Percentiles rank a stretch among this genome's conserved stretches.
Conservation (phyloP, 257 asterid species). For the Forsythia viridissima region DNA sequence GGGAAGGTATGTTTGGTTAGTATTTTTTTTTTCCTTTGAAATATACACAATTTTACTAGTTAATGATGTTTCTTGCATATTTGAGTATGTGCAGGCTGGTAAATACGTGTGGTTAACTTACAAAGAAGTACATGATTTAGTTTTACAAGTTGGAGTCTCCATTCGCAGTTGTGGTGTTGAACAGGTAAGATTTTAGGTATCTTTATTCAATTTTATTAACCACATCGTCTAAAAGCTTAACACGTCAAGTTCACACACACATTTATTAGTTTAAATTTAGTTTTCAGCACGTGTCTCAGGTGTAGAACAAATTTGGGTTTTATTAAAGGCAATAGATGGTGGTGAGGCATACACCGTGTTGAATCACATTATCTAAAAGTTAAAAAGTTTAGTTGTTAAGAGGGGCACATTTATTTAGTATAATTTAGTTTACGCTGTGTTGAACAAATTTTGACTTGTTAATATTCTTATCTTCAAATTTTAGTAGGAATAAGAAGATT, state of each 20-base stretch:
- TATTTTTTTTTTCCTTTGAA: neutral
- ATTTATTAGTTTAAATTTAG: neutral
- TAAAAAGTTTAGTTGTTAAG: no score
- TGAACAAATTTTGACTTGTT: no score
- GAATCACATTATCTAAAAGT: neutral
- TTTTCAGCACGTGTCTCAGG: neutral
- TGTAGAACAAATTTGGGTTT: neutral
- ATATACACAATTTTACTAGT: neutral
- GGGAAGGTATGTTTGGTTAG: constrained; percentile 47
- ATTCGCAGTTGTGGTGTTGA: constrained; percentile 49
- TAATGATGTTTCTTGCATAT: neutral
- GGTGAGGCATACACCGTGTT: neutral
- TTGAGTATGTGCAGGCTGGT: constrained; percentile 54
- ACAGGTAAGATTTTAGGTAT: constrained; percentile 45
- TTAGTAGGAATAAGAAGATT: no score
- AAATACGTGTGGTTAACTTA: constrained; percentile 67
- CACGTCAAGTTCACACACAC: no score
- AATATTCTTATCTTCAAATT: no score
- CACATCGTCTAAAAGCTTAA: neutral
- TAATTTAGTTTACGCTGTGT: no score
- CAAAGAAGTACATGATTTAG: constrained; percentile 59
- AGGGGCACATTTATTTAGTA: no score
- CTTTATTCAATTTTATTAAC: neutral
- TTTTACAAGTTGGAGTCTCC: constrained; percentile 61
- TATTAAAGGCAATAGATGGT: neutral